Conservation (phyloP, 192 early-diverging fungal genomes). For the Coemansia sp. region DNA sequence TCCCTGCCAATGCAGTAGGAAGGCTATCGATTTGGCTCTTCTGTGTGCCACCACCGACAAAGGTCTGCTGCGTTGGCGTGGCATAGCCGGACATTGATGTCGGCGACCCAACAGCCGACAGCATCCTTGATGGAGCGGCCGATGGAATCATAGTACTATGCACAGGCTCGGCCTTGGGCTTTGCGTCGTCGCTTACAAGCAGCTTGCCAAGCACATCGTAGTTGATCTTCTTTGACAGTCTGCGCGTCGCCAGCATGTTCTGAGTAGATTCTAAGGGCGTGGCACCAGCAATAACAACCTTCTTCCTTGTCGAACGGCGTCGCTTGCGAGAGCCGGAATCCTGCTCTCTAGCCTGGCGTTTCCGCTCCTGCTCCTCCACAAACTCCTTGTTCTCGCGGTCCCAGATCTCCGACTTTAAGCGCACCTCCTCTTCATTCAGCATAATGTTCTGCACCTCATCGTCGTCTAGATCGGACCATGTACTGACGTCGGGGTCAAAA, state of each 20-base stretch:
- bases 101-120: conserved; percentile 33
- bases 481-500: conserved; percentile 47
- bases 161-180: conserved; percentile 27
- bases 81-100: conserved; percentile 25
- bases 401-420: conserved; percentile 82
- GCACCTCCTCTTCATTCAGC: conserved; percentile 74
- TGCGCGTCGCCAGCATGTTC: conserved; percentile 68
- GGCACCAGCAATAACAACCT: conserved; percentile 39
- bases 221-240: conserved; percentile 90
- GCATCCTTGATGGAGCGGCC: conserved; percentile 50
- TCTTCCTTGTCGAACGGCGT: conserved; percentile 33
- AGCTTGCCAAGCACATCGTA: conserved; percentile 75
- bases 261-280: conserved; percentile 78
- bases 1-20: conserved; percentile 33
- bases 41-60: conserved; percentile 27
- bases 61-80: conserved; percentile 28
- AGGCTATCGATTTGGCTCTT: conserved; percentile 30
- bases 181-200: conserved; percentile 55
- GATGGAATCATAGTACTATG: conserved; percentile 54
- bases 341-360: conserved; percentile 35
- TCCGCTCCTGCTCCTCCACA: conserved; percentile 62
- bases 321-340: conserved; percentile 31
- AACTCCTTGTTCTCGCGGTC: conserved; percentile 85
- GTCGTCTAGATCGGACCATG: conserved; percentile 68
- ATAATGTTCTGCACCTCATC: conserved; percentile 70